phyloP scores from a whole-genome alignment of 805 yeast species.

The Ogataea neopini region DNA sequence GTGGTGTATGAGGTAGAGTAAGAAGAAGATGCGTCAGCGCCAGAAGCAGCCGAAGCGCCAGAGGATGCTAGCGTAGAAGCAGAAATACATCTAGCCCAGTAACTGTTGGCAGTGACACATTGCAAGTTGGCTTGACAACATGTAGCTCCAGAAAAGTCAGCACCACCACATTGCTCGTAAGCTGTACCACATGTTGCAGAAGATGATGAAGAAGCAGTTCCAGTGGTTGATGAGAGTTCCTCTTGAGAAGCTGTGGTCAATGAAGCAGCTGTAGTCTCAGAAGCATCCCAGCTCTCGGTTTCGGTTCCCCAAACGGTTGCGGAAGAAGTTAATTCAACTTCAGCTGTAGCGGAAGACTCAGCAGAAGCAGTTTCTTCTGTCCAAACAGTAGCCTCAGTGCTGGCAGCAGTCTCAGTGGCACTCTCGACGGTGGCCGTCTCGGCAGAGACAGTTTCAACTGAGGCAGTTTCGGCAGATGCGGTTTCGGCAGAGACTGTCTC shows the following conservation, averaged over 20 bases:
- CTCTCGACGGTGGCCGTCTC: too few relatives aligned
- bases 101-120: conserved; percentile 28
- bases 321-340: too few relatives aligned
- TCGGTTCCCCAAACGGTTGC: neutral
- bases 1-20: conserved; percentile 19
- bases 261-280: neutral
- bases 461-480: neutral
- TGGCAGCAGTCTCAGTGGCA: conserved; percentile 3
- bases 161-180: conserved; percentile 35
- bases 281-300: neutral
- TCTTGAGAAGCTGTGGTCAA: neutral
- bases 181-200: conserved; percentile 27
- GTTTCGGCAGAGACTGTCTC: neutral
- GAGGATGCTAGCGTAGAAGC: conserved; percentile 24
- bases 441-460: neutral
- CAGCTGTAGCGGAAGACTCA: too few relatives aligned
- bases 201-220: conserved; percentile 2
- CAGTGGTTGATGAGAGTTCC: neutral
- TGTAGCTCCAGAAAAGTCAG: conserved; percentile 27
- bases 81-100: conserved; percentile 34
- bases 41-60: neutral
- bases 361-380: neutral
- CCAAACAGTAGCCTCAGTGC: neutral
- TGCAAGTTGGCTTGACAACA: conserved; percentile 29
- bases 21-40: conserved; percentile 8